Evolutionary conservation across 2,329 filamentous ascomycete genomes (phyloP), one percentile per base, ranked within the genome.

Genomic region (Pestalotiopsis sp.): DNA sequence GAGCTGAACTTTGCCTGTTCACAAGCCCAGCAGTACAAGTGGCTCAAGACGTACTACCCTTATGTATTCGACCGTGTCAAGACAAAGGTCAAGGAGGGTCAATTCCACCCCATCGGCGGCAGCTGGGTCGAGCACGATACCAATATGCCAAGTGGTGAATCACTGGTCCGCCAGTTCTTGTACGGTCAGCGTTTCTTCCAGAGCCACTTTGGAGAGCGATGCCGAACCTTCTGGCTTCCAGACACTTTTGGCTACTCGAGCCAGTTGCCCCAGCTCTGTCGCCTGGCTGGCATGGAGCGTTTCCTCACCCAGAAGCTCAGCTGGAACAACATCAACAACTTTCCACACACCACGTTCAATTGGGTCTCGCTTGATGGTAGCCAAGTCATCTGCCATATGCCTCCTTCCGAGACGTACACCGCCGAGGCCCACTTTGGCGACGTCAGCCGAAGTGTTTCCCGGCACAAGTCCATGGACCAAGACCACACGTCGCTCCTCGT

Each of bases 261-360:
- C 64, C 96, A 99, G 81, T 87, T 99, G 57, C 96, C 96, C 13
- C 96, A 99, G 78, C 85, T 99, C 57, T 98, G 94, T 78, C 92
- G 95, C 3, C 84, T 98, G 36, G 93, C 96, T n/a, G 95, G 94
- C 23, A 98, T 99, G 96, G 93, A 89, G 69, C 90, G 95, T 41
- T 99, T 99, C 85, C 92, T 99, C 76, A 99, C 96, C 0, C 96
- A 99, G 81, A 99, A 99, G 84, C 86, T 99, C 69, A 98, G 95
- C 84, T 99, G 96, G 96, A 98, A 98, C 84, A 98, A 98, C 79
- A 98, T 98, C 87, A 98, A 98, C 83, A 97, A 93, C 77, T 99
- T 98, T 83, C 96, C 96, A 0, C 96, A 98, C 78, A 98, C 96
- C 5, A 98, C 96, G 0, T 99, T 99, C 86, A 97, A 97, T 81